A percentile compares a stretch with the other conserved stretches of the same genome.
Conservation (phyloP, 1,284 basidiomycete species). For the Irpex sp. region DNA sequence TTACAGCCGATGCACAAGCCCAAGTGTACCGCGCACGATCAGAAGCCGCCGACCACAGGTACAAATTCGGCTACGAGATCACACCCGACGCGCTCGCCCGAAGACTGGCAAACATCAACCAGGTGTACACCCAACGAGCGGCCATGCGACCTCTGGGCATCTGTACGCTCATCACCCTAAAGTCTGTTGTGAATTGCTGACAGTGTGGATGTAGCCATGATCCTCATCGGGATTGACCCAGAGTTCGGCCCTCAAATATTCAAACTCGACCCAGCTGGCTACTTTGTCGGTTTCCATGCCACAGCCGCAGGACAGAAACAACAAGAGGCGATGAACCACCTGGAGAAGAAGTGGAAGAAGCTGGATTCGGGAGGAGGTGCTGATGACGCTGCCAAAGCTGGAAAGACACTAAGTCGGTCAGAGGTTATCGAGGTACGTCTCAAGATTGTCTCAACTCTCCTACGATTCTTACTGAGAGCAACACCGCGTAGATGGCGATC, state of each 20-base stretch:
- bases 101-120: constrained; percentile 97
- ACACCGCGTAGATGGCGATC: constrained; percentile 75
- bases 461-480: not conserved
- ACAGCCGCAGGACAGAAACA: constrained; percentile 97
- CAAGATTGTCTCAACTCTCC: not conserved
- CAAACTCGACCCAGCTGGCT: constrained; percentile 98
- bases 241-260: constrained; percentile 93
- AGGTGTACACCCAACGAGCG: constrained; percentile 97
- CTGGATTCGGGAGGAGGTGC: not conserved
- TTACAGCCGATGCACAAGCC: constrained; percentile 84
- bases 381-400: too few relatives aligned
- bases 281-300: constrained; percentile 98
- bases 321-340: constrained; percentile 96
- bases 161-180: constrained; percentile 46
- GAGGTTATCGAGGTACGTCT: constrained; percentile 79
- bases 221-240: constrained; percentile 90
- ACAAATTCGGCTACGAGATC: constrained; percentile 98
- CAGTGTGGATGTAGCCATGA: constrained; percentile 68
- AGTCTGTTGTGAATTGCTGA: not conserved
- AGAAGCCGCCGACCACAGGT: constrained; percentile 94
- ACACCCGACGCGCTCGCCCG: constrained; percentile 93
- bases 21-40: constrained; percentile 87
- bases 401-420: constrained; percentile 50
- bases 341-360: constrained; percentile 99
- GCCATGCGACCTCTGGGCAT: constrained; percentile 98